These are phyloP conservation scores for Eragrostis tef DNA, from an alignment of 202 grass and related monocot genomes.

Conservation along the genomic window DNA sequence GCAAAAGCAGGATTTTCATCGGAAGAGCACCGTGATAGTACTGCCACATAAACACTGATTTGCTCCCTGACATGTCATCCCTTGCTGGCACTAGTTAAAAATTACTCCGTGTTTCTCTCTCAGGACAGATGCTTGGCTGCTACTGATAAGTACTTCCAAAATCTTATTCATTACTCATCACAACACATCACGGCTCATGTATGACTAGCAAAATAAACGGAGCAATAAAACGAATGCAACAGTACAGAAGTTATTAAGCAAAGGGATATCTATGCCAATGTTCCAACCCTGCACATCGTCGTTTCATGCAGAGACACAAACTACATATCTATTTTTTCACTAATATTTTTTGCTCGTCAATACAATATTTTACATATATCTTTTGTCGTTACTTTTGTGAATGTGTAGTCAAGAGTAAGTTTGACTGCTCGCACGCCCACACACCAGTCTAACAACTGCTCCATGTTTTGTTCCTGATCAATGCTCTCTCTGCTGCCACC, in stretches of 20 bases:
- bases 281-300: too few species aligned
- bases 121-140: neutral
- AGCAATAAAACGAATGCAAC: neutral
- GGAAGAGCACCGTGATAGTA: constrained; percentile 12
- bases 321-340: too few species aligned
- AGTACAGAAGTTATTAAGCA: neutral
- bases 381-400: too few species aligned
- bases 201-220: neutral
- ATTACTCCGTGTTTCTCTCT: neutral
- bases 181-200: neutral
- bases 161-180: neutral
- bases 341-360: too few species aligned
- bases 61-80: neutral
- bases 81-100: neutral
- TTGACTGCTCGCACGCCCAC: too few species aligned
- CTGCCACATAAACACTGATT: neutral
- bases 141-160: neutral
- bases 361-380: too few species aligned
- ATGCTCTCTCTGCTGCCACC: too few species aligned
- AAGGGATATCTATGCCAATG: neutral
- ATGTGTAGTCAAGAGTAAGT: too few species aligned
- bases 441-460: too few species aligned
- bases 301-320: too few species aligned
- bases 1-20: constrained; percentile 25
- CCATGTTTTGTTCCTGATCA: too few species aligned